A percentile compares a stretch with the other conserved stretches of the same genome.
phyloP scores from a whole-genome alignment of 176 grass and related monocot species.

The Ampelocalamus luodianensis region DNA sequence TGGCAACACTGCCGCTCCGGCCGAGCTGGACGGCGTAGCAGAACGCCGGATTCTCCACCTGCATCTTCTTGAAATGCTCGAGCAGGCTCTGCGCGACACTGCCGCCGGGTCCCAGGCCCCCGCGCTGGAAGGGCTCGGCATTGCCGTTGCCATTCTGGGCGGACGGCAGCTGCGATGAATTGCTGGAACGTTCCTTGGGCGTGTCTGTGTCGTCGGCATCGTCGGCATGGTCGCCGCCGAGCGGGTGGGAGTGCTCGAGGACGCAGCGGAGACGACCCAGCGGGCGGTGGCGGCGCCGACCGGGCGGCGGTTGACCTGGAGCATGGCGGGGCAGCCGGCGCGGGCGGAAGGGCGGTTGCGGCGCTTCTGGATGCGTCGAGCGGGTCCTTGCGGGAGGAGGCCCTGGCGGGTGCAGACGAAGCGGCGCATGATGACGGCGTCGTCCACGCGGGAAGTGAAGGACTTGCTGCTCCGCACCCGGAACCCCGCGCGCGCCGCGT shows the following conservation, averaged over 20 bases:
- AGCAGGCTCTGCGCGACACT: conserved; percentile 62
- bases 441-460: conserved; percentile 65
- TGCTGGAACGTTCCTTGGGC: conserved; percentile 17
- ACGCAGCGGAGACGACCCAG: conserved; percentile 58
- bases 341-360: conserved; percentile 64
- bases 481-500: conserved; percentile 54
- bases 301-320: conserved; percentile 59
- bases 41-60: conserved; percentile 60
- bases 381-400: conserved; percentile 59
- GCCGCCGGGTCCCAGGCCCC: conserved; percentile 53
- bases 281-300: background rate
- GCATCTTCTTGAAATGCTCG: conserved; percentile 74
- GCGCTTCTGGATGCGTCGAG: conserved; percentile 66
- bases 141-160: background rate
- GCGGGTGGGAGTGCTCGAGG: conserved; percentile 52
- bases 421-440: conserved; percentile 69
- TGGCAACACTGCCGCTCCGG: conserved; percentile 49
- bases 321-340: conserved; percentile 66
- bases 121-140: conserved; percentile 8
- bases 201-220: conserved; percentile 39
- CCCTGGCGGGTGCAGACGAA: conserved; percentile 75
- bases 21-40: conserved; percentile 61
- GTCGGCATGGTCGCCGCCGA: conserved; percentile 14
- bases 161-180: conserved; percentile 8
- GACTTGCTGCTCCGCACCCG: conserved; percentile 73